These are phyloP conservation scores for Colletotrichum sp. DNA, from an alignment of 2,329 filamentous ascomycete genomes.

Conservation along the genomic window DNA sequence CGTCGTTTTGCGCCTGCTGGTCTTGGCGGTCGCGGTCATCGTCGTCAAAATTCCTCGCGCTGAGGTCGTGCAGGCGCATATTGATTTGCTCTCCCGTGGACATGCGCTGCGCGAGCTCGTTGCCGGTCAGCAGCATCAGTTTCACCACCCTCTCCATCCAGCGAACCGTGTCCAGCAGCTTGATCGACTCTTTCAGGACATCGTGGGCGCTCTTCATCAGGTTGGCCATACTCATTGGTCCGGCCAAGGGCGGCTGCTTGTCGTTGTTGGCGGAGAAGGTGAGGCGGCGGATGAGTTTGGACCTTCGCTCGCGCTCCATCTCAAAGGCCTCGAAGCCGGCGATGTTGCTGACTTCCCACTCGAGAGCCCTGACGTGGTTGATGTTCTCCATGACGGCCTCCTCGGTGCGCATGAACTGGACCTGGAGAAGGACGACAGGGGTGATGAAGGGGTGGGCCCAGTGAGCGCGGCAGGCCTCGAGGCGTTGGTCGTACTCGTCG, in stretches of 20 bases:
- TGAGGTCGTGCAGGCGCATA: constrained; percentile 17
- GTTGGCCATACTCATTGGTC: constrained; percentile 48
- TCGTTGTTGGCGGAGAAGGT: constrained; percentile 4
- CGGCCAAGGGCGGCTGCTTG: constrained; percentile 12
- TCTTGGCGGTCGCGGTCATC: constrained; percentile 6
- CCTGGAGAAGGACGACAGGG: constrained; percentile 50
- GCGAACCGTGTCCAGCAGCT: constrained; percentile 48
- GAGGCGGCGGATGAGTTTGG: constrained; percentile 22
- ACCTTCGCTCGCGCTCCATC: constrained; percentile 25
- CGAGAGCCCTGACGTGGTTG: constrained; percentile 43
- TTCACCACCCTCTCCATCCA: constrained; percentile 54
- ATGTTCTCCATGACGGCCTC: constrained; percentile 49
- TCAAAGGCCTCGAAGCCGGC: constrained; percentile 41
- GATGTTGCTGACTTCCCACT: constrained; percentile 47
- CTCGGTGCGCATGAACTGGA: constrained; percentile 49
- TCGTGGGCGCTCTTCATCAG: constrained; percentile 54
- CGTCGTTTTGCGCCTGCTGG: constrained; percentile 12
- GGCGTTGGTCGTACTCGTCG: constrained; percentile 49
- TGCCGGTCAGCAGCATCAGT: constrained; percentile 46
- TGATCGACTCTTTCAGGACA: constrained; percentile 48
- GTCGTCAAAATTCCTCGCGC: neutral
- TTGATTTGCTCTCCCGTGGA: constrained; percentile 20
- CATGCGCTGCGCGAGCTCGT: constrained; percentile 41
- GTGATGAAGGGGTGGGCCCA: constrained; percentile 52
- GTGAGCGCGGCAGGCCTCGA: constrained; percentile 47